Base-by-base conservation (phyloP, 139 green algal species). In the Tetradesmus lagerheimii region DNA sequence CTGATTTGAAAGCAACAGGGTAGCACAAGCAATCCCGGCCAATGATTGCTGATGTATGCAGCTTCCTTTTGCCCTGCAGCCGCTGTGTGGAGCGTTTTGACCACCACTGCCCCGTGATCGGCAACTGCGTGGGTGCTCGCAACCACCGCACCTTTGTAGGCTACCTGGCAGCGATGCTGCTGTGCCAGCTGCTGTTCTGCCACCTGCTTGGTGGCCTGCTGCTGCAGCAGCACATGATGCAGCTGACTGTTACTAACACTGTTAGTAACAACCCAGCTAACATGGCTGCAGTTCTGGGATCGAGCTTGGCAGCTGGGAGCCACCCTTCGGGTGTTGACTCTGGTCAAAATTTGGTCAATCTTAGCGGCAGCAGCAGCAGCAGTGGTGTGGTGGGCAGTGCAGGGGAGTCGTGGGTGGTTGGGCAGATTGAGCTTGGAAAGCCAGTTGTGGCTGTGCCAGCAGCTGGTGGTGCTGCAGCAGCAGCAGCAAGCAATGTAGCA, bases 71-170 rank as follows among this genome's bases (percentile, higher is more conserved):
- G 38, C 23, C 3, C 11, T 84, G 80, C 88, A 88, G 88, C 53
- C 80, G 88, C n/a, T 91, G 88, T 67, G 88, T 91, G 34, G 90
- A 94, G 74, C 92, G 94, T 0, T 97, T 97, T 83, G 96, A 98
- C 90, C 96, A 98, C 82, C 96, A 98, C 89, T 98, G 96, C 89
- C 92, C 90, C 23, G 93, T 94, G 0, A 88, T 98, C 18, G 94
- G 93, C 71, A 97, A 93, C 82, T 98, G 95, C 88, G 91, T 98
- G 29, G 95, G 92, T 0, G 50, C 78, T 0, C 83, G 93, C 71
- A 98, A 98, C 92, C 95, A 98, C 86, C 88, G 94, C 29, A 97
- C 95, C 83, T 97, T 97, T 93, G 89, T 93, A 0, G 62, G 38
- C 1, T 95, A 95, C 29, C 88, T 97, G 15, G 64, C 91, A 20